phyloP scores from a whole-genome alignment of 2,329 filamentous ascomycete species.

The Arachnomyces sp. region DNA sequence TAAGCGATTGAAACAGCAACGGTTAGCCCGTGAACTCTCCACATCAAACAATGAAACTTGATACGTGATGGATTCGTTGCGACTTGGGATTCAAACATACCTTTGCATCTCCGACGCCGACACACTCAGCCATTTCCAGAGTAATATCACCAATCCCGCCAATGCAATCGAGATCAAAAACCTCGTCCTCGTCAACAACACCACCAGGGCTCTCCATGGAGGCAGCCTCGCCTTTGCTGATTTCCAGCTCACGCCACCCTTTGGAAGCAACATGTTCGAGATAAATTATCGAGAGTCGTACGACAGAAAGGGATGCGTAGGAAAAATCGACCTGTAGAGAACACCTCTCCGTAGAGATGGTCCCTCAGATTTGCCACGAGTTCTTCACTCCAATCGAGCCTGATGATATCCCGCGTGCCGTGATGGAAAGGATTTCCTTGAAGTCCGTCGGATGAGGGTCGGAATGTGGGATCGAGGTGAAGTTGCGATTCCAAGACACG shows the following conservation, averaged over 20 bases:
- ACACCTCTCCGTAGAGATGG: slow-evolving; percentile 17
- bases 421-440: slow-evolving; percentile 6
- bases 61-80: too few relatives aligned
- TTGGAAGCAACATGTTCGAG: slow-evolving; percentile 73
- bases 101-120: slow-evolving; percentile 85
- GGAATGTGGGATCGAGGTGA: background rate
- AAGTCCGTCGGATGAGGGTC: slow-evolving; percentile 13
- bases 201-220: slow-evolving; percentile 63
- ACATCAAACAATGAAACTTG: slow-evolving; percentile 1
- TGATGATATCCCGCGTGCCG: slow-evolving; percentile 4
- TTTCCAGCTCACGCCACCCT: slow-evolving; percentile 89
- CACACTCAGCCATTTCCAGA: slow-evolving; percentile 80
- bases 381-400: background rate
- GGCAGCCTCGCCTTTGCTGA: slow-evolving; percentile 73
- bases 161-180: slow-evolving; percentile 68
- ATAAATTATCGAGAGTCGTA: slow-evolving; percentile 3
- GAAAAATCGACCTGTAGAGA: slow-evolving; percentile 6
- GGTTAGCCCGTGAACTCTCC: too few relatives aligned
- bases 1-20: slow-evolving; percentile 6
- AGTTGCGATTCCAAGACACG: background rate
- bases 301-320: slow-evolving; percentile 1
- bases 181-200: slow-evolving; percentile 66
- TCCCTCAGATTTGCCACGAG: slow-evolving; percentile 13
- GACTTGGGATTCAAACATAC: slow-evolving; percentile 43
- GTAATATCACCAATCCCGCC: slow-evolving; percentile 62